Percentiles rank a stretch among this genome's conserved stretches.
Evolutionary conservation across 2,329 filamentous ascomycete genomes (phyloP).

Genomic region (Aurifilum marmelostoma): DNA sequence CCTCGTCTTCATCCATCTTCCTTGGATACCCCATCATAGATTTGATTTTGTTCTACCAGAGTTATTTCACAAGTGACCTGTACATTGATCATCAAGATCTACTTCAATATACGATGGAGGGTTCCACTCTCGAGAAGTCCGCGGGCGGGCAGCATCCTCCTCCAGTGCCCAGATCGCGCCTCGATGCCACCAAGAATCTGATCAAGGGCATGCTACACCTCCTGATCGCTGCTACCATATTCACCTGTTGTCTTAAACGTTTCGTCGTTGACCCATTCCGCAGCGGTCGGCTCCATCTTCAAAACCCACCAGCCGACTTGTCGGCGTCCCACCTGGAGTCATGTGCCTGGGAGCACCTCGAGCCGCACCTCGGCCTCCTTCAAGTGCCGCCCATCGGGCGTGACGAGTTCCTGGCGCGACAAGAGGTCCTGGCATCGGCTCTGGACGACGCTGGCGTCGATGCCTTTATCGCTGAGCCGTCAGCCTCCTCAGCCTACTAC

Average conservation of each 20-base stretch:
- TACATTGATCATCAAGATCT: not conserved
- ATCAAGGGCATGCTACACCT: not conserved
- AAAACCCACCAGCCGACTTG: not conserved
- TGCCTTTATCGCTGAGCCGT: conserved; percentile 38
- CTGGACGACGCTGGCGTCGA: conserved; percentile 34
- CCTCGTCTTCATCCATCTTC: not conserved
- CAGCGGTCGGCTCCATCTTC: not conserved
- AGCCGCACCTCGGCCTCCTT: conserved; percentile 33
- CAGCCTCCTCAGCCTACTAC: conserved; percentile 34
- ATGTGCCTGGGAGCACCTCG: conserved; percentile 35
- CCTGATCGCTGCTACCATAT: not conserved
- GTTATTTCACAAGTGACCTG: not conserved
- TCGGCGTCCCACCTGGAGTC: conserved; percentile 30
- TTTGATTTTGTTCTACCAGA: not conserved
- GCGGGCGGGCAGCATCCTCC: conserved; percentile 16
- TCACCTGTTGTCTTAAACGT: not conserved
- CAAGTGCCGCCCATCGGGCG: conserved; percentile 34
- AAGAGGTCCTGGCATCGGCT: conserved; percentile 32
- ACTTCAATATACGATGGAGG: not conserved
- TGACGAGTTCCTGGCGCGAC: conserved; percentile 35
- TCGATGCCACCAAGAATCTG: not conserved
- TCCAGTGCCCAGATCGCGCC: conserved; percentile 16
- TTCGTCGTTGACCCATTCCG: not conserved
- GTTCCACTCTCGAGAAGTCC: conserved; percentile 16
- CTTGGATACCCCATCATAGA: not conserved